Conservation (phyloP, 2,329 filamentous ascomycete genomes). For the Xylariaceae sp. region DNA sequence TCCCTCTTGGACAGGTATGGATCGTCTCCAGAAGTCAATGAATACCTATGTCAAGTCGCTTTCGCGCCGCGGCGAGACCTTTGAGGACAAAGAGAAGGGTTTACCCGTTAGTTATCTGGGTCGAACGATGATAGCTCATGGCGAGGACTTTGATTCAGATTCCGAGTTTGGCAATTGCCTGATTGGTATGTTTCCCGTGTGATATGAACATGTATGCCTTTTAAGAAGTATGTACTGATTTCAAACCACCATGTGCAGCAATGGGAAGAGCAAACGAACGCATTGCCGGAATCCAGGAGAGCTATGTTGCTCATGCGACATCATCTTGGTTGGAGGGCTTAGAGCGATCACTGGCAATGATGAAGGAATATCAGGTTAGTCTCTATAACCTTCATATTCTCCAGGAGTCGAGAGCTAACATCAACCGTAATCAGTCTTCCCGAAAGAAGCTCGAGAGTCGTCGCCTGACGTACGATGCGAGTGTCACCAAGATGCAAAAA, state of each 20-base stretch:
- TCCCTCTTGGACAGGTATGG: constrained; percentile 72
- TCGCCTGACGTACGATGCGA: constrained; percentile 88
- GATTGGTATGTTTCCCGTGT: constrained; percentile 60
- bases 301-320: constrained; percentile 78
- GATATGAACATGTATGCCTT: background rate
- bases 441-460: constrained; percentile 94
- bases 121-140: constrained; percentile 84
- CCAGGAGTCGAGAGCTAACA: constrained; percentile 20
- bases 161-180: constrained; percentile 92
- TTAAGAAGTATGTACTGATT: constrained; percentile 17
- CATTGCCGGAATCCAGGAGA: constrained; percentile 84
- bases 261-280: constrained; percentile 89
- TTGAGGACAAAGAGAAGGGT: constrained; percentile 86
- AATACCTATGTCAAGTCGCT: constrained; percentile 86
- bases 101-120: constrained; percentile 81
- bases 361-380: constrained; percentile 95
- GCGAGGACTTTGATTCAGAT: constrained; percentile 89
- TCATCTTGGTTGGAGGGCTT: constrained; percentile 89
- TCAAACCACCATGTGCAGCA: constrained; percentile 48
- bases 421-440: constrained; percentile 56
- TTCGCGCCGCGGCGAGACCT: constrained; percentile 78
- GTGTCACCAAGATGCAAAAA: constrained; percentile 88
- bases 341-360: constrained; percentile 86
- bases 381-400: too few species aligned
- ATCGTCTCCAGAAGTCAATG: constrained; percentile 86